Evolutionary conservation across 768 basidiomycete genomes (phyloP).

Genomic region (Asterophora parasitica): DNA sequence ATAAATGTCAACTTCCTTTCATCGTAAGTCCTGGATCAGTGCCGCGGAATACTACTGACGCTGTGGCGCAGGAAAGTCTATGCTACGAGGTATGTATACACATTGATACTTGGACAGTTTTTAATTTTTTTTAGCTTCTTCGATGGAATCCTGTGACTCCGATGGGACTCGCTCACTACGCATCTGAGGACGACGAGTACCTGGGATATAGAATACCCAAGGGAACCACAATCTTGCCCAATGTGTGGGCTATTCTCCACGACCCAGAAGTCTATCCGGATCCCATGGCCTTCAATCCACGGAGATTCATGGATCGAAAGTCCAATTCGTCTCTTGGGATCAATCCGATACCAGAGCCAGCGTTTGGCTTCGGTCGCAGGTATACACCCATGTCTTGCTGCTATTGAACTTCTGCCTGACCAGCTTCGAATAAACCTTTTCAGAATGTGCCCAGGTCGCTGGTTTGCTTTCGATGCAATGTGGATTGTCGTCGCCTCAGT

Average conservation of each 20-base stretch:
- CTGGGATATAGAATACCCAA: constrained; percentile 36
- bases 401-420: neutral
- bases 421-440: neutral
- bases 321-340: constrained; percentile 25
- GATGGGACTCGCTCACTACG: constrained; percentile 24
- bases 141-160: constrained; percentile 42
- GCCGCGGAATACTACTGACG: neutral
- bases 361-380: constrained; percentile 40
- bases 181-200: constrained; percentile 34
- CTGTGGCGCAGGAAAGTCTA: constrained; percentile 21
- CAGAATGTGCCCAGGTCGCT: constrained; percentile 42
- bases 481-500: constrained; percentile 40
- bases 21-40: constrained; percentile 23
- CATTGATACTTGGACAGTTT: neutral
- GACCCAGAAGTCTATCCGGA: constrained; percentile 34
- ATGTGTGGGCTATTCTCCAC: constrained; percentile 38
- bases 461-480: constrained; percentile 37
- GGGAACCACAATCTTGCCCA: constrained; percentile 28
- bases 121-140: constrained; percentile 20
- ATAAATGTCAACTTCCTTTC: constrained; percentile 32
- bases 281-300: constrained; percentile 34
- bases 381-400: constrained; percentile 7
- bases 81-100: constrained; percentile 21
- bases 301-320: constrained; percentile 29
- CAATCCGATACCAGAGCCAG: constrained; percentile 31